Conservation (phyloP, 148 eudicot genomes). For the Rhododendron vialii region DNA sequence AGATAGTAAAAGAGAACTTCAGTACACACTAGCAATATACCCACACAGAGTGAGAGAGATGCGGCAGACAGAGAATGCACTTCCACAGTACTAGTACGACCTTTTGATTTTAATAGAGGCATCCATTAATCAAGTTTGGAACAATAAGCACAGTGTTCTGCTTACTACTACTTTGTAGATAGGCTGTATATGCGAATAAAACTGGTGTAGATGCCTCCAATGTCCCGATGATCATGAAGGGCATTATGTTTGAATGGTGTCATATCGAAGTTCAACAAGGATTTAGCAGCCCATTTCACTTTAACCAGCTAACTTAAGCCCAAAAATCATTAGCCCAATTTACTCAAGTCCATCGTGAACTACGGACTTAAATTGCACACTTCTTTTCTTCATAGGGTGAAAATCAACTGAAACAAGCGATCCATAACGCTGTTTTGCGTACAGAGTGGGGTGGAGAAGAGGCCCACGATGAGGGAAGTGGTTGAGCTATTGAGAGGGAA, state of each 20-base stretch:
- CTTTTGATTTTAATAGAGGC: not conserved
- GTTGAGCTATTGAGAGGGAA: too few relatives aligned
- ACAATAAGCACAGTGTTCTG: not conserved
- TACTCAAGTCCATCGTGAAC: not conserved
- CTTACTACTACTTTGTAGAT: not conserved
- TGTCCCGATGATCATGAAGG: not conserved
- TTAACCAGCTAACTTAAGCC: not conserved
- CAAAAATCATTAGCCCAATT: not conserved
- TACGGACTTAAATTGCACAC: too few relatives aligned
- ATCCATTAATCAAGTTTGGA: not conserved
- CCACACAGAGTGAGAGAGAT: not conserved
- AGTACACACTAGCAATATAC: too few relatives aligned
- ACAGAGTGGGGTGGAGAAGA: too few relatives aligned
- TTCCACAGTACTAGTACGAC: not conserved
- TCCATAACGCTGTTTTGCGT: too few relatives aligned
- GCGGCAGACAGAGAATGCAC: not conserved
- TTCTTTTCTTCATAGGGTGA: too few relatives aligned
- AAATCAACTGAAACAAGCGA: too few relatives aligned
- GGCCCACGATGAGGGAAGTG: too few relatives aligned
- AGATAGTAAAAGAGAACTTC: too few relatives aligned
- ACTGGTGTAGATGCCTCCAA: not conserved
- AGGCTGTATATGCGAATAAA: not conserved
- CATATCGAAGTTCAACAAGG: not conserved
- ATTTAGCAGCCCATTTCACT: not conserved
- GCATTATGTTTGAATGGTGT: not conserved